Evolutionary conservation across 1,139 yeast species (phyloP).

Genomic region (Taphrina wiesneri): DNA sequence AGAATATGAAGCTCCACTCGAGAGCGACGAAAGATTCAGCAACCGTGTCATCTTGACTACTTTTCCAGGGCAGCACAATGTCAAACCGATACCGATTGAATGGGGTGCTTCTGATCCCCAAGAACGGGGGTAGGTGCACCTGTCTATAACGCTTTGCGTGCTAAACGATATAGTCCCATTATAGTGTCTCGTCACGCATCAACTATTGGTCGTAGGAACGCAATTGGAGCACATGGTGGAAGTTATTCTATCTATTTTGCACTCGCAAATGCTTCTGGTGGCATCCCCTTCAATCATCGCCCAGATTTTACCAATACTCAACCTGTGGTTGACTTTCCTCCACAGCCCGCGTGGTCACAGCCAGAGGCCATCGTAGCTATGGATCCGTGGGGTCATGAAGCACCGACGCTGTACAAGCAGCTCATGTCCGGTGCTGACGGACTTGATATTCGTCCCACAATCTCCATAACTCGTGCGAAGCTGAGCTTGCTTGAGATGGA

Average conservation of each 20-base stretch:
- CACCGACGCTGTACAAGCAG: constrained; percentile 58
- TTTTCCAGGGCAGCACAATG: constrained; percentile 53
- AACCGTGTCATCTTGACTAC: constrained; percentile 41
- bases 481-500: constrained; percentile 59
- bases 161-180: constrained; percentile 40
- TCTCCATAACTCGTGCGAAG: constrained; percentile 63
- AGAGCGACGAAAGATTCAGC: constrained; percentile 12
- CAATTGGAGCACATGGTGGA: constrained; percentile 64
- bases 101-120: constrained; percentile 56
- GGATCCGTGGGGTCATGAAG: constrained; percentile 64
- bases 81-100: constrained; percentile 52
- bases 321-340: constrained; percentile 59
- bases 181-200: constrained; percentile 53
- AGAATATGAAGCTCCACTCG: constrained; percentile 1
- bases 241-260: constrained; percentile 64
- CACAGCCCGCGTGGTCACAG: constrained; percentile 57
- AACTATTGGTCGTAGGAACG: constrained; percentile 50
- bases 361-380: constrained; percentile 58
- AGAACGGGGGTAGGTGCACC: constrained; percentile 51
- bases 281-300: constrained; percentile 53
- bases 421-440: constrained; percentile 48
- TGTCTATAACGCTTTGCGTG: not conserved
- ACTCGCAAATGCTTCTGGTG: constrained; percentile 59
- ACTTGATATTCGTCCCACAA: constrained; percentile 60
- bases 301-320: constrained; percentile 64